A percentile compares a stretch with the other conserved stretches of the same genome.
These are phyloP conservation scores for Colletotrichum tofieldiae DNA, from an alignment of 2,329 filamentous ascomycete species.

Conservation along the genomic window DNA sequence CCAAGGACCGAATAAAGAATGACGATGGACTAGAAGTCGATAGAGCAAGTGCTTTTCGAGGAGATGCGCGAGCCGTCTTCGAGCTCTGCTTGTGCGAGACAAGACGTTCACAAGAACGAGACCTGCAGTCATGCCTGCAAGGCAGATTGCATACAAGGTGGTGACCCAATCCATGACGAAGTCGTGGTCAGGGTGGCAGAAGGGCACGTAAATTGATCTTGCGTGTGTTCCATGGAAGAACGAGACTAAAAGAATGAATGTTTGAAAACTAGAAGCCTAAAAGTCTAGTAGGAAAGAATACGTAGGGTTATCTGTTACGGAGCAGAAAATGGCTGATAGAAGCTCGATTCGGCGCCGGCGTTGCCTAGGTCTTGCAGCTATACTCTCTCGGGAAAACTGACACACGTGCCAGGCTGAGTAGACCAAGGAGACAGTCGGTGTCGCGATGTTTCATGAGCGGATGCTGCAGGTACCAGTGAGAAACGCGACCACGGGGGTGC, in stretches of 20 bases:
- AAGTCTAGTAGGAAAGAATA: background rate
- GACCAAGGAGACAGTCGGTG: background rate
- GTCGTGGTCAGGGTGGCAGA: background rate
- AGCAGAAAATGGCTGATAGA: background rate
- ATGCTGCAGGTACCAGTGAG: background rate
- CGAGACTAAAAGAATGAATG: background rate
- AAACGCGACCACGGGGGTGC: background rate
- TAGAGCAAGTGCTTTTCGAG: background rate
- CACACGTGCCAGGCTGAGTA: background rate
- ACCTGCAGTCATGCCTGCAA: background rate
- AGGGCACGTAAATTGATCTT: too few relatives aligned
- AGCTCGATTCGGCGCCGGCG: background rate
- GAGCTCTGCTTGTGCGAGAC: background rate
- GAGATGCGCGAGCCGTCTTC: background rate
- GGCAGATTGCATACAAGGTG: background rate
- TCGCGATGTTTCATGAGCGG: background rate
- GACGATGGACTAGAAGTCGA: background rate
- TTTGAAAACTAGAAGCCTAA: background rate
- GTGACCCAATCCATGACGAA: background rate
- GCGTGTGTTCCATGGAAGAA: background rate
- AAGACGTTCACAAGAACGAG: background rate
- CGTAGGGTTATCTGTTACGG: background rate
- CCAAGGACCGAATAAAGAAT: slow-evolving; percentile 1
- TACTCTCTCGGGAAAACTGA: background rate
- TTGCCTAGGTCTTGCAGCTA: background rate